These are phyloP conservation scores for Volvariella surrecta DNA, from an alignment of 1,284 basidiomycete genomes.

Conservation along the genomic window DNA sequence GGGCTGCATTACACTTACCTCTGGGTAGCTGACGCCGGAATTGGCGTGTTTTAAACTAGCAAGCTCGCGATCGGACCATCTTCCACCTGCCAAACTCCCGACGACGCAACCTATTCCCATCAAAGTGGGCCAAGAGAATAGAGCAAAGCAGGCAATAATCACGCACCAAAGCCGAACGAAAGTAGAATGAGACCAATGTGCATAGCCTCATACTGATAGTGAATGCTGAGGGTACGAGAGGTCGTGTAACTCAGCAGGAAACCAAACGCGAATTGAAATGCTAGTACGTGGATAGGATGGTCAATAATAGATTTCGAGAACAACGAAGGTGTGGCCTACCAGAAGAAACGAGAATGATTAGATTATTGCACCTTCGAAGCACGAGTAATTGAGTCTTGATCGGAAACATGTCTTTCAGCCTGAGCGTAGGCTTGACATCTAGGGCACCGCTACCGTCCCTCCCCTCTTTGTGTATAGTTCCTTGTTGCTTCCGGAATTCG, in stretches of 20 bases:
- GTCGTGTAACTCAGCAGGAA: conserved; percentile 62
- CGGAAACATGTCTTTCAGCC: conserved; percentile 73
- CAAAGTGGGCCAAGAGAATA: neutral
- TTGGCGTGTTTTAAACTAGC: conserved; percentile 40
- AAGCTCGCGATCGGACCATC: conserved; percentile 57
- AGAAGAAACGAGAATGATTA: conserved; percentile 59
- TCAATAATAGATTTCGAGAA: conserved; percentile 1
- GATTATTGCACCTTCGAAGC: conserved; percentile 56
- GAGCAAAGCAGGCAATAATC: neutral
- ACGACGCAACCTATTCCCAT: conserved; percentile 37
- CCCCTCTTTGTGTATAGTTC: too few species aligned
- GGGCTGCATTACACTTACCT: conserved; percentile 29
- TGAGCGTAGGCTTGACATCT: conserved; percentile 48
- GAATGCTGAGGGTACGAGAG: conserved; percentile 45
- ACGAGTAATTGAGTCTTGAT: conserved; percentile 51
- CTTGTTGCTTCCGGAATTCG: too few species aligned
- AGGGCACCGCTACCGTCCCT: conserved; percentile 11
- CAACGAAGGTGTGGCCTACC: conserved; percentile 31
- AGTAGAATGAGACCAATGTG: conserved; percentile 63
- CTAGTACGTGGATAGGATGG: conserved; percentile 20
- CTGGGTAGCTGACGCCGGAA: conserved; percentile 46
- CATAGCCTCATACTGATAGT: conserved; percentile 58
- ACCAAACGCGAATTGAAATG: conserved; percentile 54
- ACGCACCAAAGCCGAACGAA: conserved; percentile 50
- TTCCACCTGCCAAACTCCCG: conserved; percentile 62